Evolutionary conservation across 768 basidiomycete species (phyloP), one percentile per base, ranked within the genome.

Genomic region (Punctularia strigosozonata): DNA sequence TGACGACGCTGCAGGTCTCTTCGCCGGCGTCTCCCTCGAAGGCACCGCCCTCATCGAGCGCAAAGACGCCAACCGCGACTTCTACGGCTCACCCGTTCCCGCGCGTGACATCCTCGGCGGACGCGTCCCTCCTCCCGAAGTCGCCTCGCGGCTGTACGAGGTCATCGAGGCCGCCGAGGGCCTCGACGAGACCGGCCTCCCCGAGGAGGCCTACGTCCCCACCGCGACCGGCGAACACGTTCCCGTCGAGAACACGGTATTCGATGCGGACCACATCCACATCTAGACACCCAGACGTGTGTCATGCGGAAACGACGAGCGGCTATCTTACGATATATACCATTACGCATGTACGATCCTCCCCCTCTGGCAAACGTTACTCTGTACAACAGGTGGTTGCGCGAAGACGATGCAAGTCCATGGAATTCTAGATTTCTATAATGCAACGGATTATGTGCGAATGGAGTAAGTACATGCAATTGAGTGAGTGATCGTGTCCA

Each of bases 151-250:
- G 46, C 57, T 97, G 46, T 98, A 98, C 59, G 94, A 98, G 56
- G 81, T 97, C 52, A 94, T 99, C 48, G 94, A 98, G 62, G 84
- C 88, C 24, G 89, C 89, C 6, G 91, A 92, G 59, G 91, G 91
- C 24, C 63, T 94, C 35, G 91, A 95, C 54, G 91, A 95, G 63
- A 63, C 66, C 0, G 79, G 78, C 3, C 61, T 94, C 17, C 90
- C 91, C 0, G 73, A 82, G 18, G 64, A 71, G 20, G 73, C 86
- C 2, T 95, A 88, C 54, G 76, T 91, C 20, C 91, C 91, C 1
- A 65, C 71, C 24, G 62, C 69, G 8, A 61, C 61, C 2, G 75
- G 77, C n/a, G 69, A 71, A 36, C 79, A 80, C 47, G 65, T 77
- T 49, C 68, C 15, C 58, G 62, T 19, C 58, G 61, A 23, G 53